phyloP scores from a whole-genome alignment of 2,329 filamentous ascomycete genomes.

The Metarhizium sp. region DNA sequence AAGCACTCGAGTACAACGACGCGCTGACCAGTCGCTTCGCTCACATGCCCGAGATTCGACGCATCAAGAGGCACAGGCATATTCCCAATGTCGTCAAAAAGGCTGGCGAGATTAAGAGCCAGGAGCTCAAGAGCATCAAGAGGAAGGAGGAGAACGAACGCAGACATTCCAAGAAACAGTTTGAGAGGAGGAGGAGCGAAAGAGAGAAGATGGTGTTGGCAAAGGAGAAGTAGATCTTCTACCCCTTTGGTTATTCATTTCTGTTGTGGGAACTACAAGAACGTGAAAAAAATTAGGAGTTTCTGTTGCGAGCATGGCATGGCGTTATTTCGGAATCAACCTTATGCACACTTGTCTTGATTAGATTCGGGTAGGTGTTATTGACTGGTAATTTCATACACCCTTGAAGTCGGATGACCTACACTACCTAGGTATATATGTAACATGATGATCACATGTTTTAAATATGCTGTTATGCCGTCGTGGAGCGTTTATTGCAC shows the following conservation, averaged over 20 bases:
- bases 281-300: not conserved
- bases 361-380: not conserved
- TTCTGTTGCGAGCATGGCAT: slow-evolving; percentile 4
- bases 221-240: slow-evolving; percentile 37
- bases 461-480: not conserved
- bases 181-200: slow-evolving; percentile 63
- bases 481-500: no score
- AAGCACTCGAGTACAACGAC: slow-evolving; percentile 86
- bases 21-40: slow-evolving; percentile 74
- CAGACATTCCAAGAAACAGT: slow-evolving; percentile 79
- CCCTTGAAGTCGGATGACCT: no score
- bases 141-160: slow-evolving; percentile 88
- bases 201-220: slow-evolving; percentile 89
- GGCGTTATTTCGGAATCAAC: slow-evolving; percentile 1
- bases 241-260: not conserved
- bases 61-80: slow-evolving; percentile 86
- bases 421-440: no score
- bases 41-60: slow-evolving; percentile 92
- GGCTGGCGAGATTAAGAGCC: slow-evolving; percentile 85
- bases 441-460: not conserved
- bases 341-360: not conserved
- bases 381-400: no score
- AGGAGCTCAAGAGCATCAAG: slow-evolving; percentile 83
- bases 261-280: not conserved
- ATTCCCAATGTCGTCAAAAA: slow-evolving; percentile 92